Base-by-base conservation (phyloP, 2,329 filamentous ascomycete genomes). In the Microdochium nivale region DNA sequence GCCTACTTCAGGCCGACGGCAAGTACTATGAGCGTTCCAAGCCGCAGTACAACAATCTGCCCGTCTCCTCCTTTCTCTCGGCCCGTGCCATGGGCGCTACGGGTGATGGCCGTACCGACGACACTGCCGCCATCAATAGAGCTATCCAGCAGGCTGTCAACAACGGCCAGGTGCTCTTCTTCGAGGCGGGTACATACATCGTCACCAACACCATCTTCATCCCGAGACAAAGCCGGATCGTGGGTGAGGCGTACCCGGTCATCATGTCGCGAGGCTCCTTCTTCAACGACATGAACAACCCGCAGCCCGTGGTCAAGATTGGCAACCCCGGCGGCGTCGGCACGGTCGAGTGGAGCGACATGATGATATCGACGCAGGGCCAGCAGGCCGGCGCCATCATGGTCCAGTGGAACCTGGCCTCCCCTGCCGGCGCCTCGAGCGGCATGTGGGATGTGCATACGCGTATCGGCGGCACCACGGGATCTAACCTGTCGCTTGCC, bases 391-490 rank as follows among this genome's bases (percentile, higher is more conserved):
- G 83, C 40, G 80, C 81, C 1, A 73, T 84, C 2, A 66, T 88
- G 7, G 76, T 87, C 51, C 72, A 88, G 58, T 87, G 80, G 75
- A 88, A 88, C 60, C 67, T 86, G 1, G 50, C 58, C 53, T 59
- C 62, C 9, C 50, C 49, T 8, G 54, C 50, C 3, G 40, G 53
- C 16, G 65, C 63, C 50, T 73, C 75, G 14, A 71, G 70, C 8
- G 82, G 80, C 4, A 75, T 86, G 67, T 92, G 87, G 87, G 88
- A 91, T 62, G 80, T 86, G 11, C 87, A 92, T 67, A 80, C 87
- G 62, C 83, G 88, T 56, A 78, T 91, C 49, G 87, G 86, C 56
- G 88, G 87, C 2, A 83, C 81, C 49, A 79, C 82, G 1, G 87
- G 87, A 33, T 88, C 86, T 16, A 72, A 83, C 40, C 76, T 89